Evolutionary conservation across 2,329 filamentous ascomycete species (phyloP).

Genomic region (Stemphylium lycopersici): DNA sequence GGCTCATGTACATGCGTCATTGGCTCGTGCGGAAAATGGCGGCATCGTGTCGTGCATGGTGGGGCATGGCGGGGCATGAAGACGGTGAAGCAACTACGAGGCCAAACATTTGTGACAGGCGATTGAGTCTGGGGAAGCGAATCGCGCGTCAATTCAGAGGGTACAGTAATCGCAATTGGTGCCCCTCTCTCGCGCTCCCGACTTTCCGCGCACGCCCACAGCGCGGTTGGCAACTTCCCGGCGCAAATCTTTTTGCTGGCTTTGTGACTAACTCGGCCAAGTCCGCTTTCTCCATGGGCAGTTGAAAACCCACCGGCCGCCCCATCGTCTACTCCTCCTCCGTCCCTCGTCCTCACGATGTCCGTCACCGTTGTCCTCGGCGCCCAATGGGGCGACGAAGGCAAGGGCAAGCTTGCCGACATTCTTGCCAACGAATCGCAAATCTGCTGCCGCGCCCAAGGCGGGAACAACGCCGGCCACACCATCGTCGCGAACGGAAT

Average conservation of each 20-base stretch:
- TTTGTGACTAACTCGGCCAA: conserved; percentile 24
- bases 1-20: conserved; percentile 15
- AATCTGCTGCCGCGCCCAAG: conserved; percentile 64
- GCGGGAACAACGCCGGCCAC: conserved; percentile 65
- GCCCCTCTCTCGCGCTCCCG: neutral
- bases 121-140: neutral
- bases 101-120: neutral
- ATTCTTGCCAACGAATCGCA: conserved; percentile 60
- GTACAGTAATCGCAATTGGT: neutral
- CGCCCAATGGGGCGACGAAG: conserved; percentile 66
- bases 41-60: conserved; percentile 15
- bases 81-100: neutral
- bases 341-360: conserved; percentile 32
- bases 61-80: conserved; percentile 24
- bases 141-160: neutral
- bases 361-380: conserved; percentile 65
- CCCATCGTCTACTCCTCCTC: conserved; percentile 16
- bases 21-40: conserved; percentile 20
- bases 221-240: conserved; percentile 1
- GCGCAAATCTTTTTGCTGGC: conserved; percentile 36
- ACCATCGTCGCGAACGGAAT: conserved; percentile 53
- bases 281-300: conserved; percentile 21
- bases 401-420: conserved; percentile 66
- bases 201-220: neutral
- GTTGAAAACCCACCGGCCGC: conserved; percentile 29